Conservation (phyloP, 805 yeast genomes). For the Scheffersomyces ergatensis region DNA sequence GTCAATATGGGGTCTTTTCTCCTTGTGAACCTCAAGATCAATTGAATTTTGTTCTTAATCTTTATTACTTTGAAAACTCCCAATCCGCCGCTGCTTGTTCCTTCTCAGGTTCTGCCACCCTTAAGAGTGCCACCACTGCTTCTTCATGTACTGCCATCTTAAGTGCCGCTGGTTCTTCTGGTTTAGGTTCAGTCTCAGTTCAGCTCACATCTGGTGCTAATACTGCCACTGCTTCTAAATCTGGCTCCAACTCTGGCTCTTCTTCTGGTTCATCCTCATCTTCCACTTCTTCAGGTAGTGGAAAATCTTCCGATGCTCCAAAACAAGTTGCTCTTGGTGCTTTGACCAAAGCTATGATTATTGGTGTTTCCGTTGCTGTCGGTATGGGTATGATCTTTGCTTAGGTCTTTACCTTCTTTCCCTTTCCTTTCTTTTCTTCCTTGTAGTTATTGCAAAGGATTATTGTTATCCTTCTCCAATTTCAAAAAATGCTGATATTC, state of each 20-base stretch:
- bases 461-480: no score
- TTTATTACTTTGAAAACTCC: constrained; percentile 33
- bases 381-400: constrained; percentile 26
- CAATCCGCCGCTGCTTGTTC: constrained; percentile 29
- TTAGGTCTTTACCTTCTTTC: not conserved
- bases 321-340: constrained; percentile 7
- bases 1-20: constrained; percentile 42
- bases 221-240: constrained; percentile 16
- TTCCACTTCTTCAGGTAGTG: constrained; percentile 14
- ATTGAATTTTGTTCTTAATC: constrained; percentile 37
- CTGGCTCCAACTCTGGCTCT: constrained; percentile 21
- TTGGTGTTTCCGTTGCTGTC: constrained; percentile 21
- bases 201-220: constrained; percentile 21
- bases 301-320: constrained; percentile 17
- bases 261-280: constrained; percentile 15
- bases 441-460: no score
- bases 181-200: constrained; percentile 55
- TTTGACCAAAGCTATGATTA: constrained; percentile 12
- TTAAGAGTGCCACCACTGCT: constrained; percentile 30
- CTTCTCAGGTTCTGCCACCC: constrained; percentile 38
- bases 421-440: no score
- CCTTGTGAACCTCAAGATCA: constrained; percentile 33
- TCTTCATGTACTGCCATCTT: constrained; percentile 57
- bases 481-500: no score
- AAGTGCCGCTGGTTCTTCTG: constrained; percentile 66